A percentile compares a stretch with the other conserved stretches of the same genome.
Conservation (phyloP, 2,329 filamentous ascomycete species). For the Aspergillus awamori region DNA sequence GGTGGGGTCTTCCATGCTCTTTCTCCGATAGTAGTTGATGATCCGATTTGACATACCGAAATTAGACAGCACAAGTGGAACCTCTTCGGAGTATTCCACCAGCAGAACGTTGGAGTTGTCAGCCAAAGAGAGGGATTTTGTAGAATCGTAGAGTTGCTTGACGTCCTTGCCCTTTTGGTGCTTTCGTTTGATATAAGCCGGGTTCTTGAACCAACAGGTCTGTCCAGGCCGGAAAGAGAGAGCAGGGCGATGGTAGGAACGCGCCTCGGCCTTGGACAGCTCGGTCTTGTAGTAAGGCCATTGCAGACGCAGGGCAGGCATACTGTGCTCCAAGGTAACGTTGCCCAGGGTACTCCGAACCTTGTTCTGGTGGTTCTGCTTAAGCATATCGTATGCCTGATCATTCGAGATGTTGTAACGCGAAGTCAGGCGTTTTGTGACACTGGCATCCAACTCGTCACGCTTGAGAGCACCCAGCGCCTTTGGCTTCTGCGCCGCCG, state of each 20-base stretch:
- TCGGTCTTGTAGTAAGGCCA: conserved; percentile 96
- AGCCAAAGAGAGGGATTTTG: conserved; percentile 79
- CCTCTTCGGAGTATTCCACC: conserved; percentile 94
- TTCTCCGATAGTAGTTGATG: conserved; percentile 94
- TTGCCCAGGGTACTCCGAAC: conserved; percentile 90
- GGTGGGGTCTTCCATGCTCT: conserved; percentile 73
- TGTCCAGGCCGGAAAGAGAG: conserved; percentile 73
- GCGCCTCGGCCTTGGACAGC: conserved; percentile 68
- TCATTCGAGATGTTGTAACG: conserved; percentile 98
- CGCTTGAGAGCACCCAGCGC: conserved; percentile 38
- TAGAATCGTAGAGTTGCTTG: conserved; percentile 75
- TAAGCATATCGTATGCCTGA: conserved; percentile 90
- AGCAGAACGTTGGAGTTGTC: conserved; percentile 88
- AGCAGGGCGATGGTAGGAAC: conserved; percentile 82
- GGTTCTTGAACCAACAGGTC: conserved; percentile 71
- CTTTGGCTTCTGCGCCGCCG: conserved; percentile 58
- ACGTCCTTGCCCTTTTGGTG: conserved; percentile 77
- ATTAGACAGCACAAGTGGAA: conserved; percentile 87
- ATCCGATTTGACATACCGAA: conserved; percentile 97
- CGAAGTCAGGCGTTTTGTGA: conserved; percentile 72
- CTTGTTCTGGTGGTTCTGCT: conserved; percentile 96
- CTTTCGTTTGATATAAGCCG: conserved; percentile 76
- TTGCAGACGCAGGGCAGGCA: conserved; percentile 86
- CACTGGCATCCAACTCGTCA: conserved; percentile 68
- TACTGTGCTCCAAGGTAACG: conserved; percentile 88